Conservation (phyloP, 2,329 filamentous ascomycete species). For the Dothideomycetes sp. region DNA sequence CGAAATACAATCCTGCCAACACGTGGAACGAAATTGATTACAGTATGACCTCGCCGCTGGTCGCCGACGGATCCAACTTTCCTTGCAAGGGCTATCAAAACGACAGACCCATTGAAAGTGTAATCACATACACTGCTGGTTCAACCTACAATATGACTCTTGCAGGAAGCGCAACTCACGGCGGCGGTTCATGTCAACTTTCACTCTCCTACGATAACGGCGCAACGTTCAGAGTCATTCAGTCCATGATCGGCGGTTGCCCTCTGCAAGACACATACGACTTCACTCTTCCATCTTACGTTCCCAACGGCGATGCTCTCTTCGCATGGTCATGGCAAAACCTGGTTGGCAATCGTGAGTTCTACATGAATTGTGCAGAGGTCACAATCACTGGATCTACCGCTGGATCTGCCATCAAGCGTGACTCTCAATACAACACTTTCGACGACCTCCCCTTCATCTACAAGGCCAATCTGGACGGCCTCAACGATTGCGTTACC, state of each 20-base stretch:
- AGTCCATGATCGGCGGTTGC: constrained; percentile 51
- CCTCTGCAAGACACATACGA: constrained; percentile 43
- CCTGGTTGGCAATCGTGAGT: constrained; percentile 58
- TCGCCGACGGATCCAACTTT: constrained; percentile 51
- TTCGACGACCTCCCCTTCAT: constrained; percentile 26
- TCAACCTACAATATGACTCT: constrained; percentile 52
- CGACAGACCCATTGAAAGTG: constrained; percentile 39
- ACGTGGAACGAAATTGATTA: constrained; percentile 48
- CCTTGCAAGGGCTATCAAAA: constrained; percentile 63
- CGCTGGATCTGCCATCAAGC: not conserved
- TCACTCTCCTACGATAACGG: constrained; percentile 65
- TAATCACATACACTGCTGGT: constrained; percentile 53
- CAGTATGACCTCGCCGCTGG: constrained; percentile 59
- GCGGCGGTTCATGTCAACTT: constrained; percentile 67
- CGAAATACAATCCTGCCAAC: constrained; percentile 36
- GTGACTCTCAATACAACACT: too few relatives aligned
- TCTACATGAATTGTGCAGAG: constrained; percentile 78
- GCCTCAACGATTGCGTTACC: constrained; percentile 29
- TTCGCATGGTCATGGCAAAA: constrained; percentile 56
- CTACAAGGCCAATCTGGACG: constrained; percentile 32
- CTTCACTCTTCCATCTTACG: constrained; percentile 56
- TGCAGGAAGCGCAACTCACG: constrained; percentile 48
- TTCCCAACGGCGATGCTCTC: constrained; percentile 49
- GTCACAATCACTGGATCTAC: constrained; percentile 42
- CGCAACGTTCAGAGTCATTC: constrained; percentile 56